These are phyloP conservation scores for Xylariaceae sp. DNA, from an alignment of 2,329 filamentous ascomycete species.

Conservation along the genomic window DNA sequence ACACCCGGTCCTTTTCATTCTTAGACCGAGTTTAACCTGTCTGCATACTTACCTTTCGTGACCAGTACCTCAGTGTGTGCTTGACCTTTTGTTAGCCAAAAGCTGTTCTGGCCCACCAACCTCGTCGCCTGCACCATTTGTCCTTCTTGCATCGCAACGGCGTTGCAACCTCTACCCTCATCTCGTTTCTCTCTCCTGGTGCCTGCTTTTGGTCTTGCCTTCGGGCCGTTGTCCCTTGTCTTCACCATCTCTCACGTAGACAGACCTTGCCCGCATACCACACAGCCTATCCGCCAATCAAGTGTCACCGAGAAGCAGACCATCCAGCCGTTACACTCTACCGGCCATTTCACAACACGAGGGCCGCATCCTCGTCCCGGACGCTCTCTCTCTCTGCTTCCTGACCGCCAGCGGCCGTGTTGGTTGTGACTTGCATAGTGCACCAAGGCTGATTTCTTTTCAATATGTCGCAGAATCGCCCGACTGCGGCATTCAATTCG, in stretches of 20 bases:
- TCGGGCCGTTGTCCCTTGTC: conserved; percentile 7
- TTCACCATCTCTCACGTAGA: conserved; percentile 14
- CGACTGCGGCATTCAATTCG: conserved; percentile 75
- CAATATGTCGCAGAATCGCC: conserved; percentile 39
- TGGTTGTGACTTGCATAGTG: conserved; percentile 21
- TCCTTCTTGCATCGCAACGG: conserved; percentile 12
- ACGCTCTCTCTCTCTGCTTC: conserved; percentile 20
- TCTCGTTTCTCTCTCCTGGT: conserved; percentile 2
- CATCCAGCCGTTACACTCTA: conserved; percentile 12
- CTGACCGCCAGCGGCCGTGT: conserved; percentile 25
- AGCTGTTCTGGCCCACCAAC: conserved; percentile 7
- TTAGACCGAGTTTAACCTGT: conserved; percentile 6
- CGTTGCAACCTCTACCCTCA: conserved; percentile 8
- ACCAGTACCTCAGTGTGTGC: conserved; percentile 15
- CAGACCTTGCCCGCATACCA: conserved; percentile 11
- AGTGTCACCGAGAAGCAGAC: conserved; percentile 15
- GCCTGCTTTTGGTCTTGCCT: conserved; percentile 6
- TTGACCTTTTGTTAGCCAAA: conserved; percentile 10
- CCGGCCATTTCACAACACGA: conserved; percentile 30
- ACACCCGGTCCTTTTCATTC: conserved; percentile 7
- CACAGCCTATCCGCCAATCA: conserved; percentile 16
- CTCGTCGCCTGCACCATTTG: conserved; percentile 9
- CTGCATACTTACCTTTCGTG: conserved; percentile 12
- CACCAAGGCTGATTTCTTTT: conserved; percentile 22
- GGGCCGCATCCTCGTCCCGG: conserved; percentile 22